These are phyloP conservation scores for Yamadazyma taylorii DNA, from an alignment of 1,139 yeast genomes.

Conservation along the genomic window DNA sequence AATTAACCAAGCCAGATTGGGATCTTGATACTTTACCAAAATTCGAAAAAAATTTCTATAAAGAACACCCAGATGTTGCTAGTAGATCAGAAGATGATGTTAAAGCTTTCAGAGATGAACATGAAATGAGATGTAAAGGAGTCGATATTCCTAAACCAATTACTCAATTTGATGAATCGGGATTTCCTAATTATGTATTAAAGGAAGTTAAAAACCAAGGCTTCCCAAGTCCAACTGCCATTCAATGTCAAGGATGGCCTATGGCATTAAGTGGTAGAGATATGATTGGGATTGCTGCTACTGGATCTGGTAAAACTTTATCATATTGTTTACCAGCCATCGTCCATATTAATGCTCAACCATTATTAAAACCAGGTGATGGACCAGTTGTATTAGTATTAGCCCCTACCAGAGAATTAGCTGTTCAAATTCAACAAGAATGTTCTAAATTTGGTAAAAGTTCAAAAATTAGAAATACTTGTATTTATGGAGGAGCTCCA, in stretches of 20 bases:
- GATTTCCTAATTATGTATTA: constrained; percentile 92
- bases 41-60: constrained; percentile 93
- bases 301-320: constrained; percentile 98
- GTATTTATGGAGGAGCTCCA: constrained; percentile 99
- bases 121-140: constrained; percentile 86
- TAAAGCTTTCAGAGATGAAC: constrained; percentile 69
- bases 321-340: constrained; percentile 96
- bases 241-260: constrained; percentile 99
- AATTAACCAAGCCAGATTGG: constrained; percentile 73
- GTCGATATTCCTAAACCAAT: constrained; percentile 92
- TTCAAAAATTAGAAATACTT: constrained; percentile 92
- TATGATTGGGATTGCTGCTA: constrained; percentile 97
- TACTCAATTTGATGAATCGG: constrained; percentile 90
- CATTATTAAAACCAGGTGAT: constrained; percentile 87
- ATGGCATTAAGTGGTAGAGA: constrained; percentile 99
- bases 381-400: constrained; percentile 95
- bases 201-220: constrained; percentile 89
- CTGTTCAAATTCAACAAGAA: constrained; percentile 95
- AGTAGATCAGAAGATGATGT: constrained; percentile 75
- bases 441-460: constrained; percentile 92
- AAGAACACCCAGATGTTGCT: constrained; percentile 78
- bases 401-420: constrained; percentile 99
- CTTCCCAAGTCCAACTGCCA: constrained; percentile 90
- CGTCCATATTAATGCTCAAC: constrained; percentile 98
- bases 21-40: constrained; percentile 75